Base-by-base conservation (phyloP, 345 rosid species). In the Euphorbia pulcherrima region DNA sequence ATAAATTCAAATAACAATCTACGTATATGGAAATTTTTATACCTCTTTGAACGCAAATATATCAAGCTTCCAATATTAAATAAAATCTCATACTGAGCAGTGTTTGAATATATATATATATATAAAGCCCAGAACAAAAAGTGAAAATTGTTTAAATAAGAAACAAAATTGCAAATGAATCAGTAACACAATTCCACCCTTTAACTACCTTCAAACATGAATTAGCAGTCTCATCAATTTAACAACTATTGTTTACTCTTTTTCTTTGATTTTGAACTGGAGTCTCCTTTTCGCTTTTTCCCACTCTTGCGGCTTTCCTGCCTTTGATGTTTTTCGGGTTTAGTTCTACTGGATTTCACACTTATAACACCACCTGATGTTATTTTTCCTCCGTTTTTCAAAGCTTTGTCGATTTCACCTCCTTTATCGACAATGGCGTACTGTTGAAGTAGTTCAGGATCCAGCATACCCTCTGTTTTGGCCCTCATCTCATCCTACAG, bases 401-500 rank as follows among this genome's bases (percentile, higher is more conserved):
- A 75, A 21, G 92, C 99, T 54, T 74, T 70, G 70, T 89, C 90
- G 6, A 89, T 77, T 21, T 90, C 94, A 0, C 78, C 83, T 60
- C 88, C 93, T 68, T 80, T 70, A 66, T 72, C 89, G 0, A 74
- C 75, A 53, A 91, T 89, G 51, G 92, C 93, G 67, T 75, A 88
- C 77, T 81, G 84, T 71, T 85, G 88, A 24, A 92, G 90, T 60
- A 87, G 65, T 57, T 87, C 90, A 0, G 88, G 86, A 74, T 87
- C 71, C 79, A 89, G 56, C 62, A 75, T 27, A 28, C 84, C 88
- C 35, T 86, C 92, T 60, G 72, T 64, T 75, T 85, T 82, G 23
- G 74, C 72, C 77, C 78, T 86, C 97, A 85, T 89, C 72, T 72
- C 85, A 61, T 83, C 96, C 99, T 87, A 62, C 57, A 61, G 26